Percentiles rank a stretch among this genome's conserved stretches.
phyloP scores from a whole-genome alignment of 164 flowering plant genomes.

The grape (Vitis vinifera) region DNA sequence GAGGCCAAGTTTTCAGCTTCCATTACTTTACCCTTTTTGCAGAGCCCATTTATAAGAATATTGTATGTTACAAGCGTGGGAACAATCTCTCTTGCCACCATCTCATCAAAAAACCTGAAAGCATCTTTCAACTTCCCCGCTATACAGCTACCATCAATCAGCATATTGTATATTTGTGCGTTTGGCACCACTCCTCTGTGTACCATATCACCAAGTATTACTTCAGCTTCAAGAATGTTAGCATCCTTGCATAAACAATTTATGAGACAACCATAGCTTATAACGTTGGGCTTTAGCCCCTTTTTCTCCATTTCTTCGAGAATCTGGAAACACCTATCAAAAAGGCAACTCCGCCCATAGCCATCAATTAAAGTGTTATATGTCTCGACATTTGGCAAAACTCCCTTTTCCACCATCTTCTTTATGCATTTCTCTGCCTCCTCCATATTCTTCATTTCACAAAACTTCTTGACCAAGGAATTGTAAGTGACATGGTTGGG shows the following conservation, averaged over 20 bases:
- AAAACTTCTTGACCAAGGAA: conserved; percentile 47
- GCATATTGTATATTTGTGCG: conserved; percentile 62
- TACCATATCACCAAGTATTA: conserved; percentile 46
- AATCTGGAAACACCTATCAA: conserved; percentile 59
- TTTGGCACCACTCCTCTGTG: conserved; percentile 45
- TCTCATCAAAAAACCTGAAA: conserved; percentile 41
- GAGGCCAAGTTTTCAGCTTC: conserved; percentile 63
- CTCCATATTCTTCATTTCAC: conserved; percentile 48
- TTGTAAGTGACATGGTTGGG: conserved; percentile 51
- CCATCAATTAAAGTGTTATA: conserved; percentile 66
- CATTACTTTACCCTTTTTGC: conserved; percentile 40
- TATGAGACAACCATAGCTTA: conserved; percentile 65
- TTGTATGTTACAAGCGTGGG: conserved; percentile 76
- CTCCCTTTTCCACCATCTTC: conserved; percentile 51
- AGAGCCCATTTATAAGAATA: conserved; percentile 58
- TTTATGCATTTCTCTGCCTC: conserved; percentile 56
- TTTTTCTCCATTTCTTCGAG: conserved; percentile 62
- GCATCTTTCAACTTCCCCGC: conserved; percentile 52
- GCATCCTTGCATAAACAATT: conserved; percentile 62
- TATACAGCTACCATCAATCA: conserved; percentile 56
- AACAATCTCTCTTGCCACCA: conserved; percentile 33
- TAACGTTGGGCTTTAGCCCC: conserved; percentile 58
- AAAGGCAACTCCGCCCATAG: conserved; percentile 44
- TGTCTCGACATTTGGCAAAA: conserved; percentile 47
- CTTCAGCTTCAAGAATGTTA: conserved; percentile 62